Base-by-base conservation (phyloP, 2,329 filamentous ascomycete species). In the Ophioceras dolichostomum region DNA sequence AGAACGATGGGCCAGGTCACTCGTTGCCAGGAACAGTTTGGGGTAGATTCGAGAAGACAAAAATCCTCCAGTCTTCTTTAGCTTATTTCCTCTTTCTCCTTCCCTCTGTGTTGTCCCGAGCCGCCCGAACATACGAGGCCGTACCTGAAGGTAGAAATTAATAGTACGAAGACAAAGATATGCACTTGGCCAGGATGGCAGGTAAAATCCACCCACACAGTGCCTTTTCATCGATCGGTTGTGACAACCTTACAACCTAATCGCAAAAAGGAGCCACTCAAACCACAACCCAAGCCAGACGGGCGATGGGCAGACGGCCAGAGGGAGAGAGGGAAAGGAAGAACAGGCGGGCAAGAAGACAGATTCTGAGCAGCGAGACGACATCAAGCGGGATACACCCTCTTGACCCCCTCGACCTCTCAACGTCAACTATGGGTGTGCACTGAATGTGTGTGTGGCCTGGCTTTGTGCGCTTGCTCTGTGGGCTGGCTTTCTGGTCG, bases 121-220 rank as follows among this genome's bases (percentile, higher is more conserved):
- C 22, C 22, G 22, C 22, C 22, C 22, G n/a, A 26, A 26, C 22
- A 26, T 12, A 7, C 8, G 7, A 12, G 12, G 22, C 22, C 22
- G 22, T 47, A 51, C 49, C 45, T 51, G 49, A 49, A 45, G 26
- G 28, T 37, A 41, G 41, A 50, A 45, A 49, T 49, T 52, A 53
- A 51, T 47, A 48, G 39, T 22, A 36, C 34, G 27, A 36, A 13
- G 28, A 31, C 27, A 20, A 36, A 31, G 19, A 17, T 13, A 16
- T 18, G 22, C 22, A 26, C 22, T 8, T 12, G 22, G 22, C 12
- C 22, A n/a, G n/a, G n/a, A n/a, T n/a, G n/a, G n/a, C n/a, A n/a
- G n/a, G n/a, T n/a, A n/a, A 7, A 26, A 12, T 26, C 22, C 22
- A 26, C 22, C 12, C 22, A 26, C 22, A 26, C n/a, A n/a, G n/a